Evolutionary conservation across 805 yeast genomes (phyloP).

Genomic region (Naumovozyma dairenensis): DNA sequence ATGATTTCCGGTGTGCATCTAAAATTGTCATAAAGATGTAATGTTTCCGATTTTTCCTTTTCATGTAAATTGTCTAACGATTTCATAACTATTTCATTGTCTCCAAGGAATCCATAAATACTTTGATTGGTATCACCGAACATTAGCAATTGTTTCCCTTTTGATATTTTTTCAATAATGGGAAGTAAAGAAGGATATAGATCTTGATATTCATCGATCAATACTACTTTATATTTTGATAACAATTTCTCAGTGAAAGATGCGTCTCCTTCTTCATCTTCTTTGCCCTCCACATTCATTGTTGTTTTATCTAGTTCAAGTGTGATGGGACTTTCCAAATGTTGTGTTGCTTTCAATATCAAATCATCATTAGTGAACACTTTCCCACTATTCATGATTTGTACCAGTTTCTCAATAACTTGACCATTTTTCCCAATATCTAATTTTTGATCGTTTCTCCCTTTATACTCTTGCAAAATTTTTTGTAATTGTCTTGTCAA

Average conservation of each 20-base stretch:
- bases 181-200: conserved; percentile 42
- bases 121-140: conserved; percentile 70
- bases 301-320: too few species aligned
- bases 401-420: conserved; percentile 16
- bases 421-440: conserved; percentile 1
- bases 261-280: neutral
- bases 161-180: conserved; percentile 33
- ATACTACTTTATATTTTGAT: conserved; percentile 31
- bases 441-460: neutral
- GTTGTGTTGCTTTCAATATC: conserved; percentile 15
- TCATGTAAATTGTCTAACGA: conserved; percentile 13
- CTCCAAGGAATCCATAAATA: conserved; percentile 57
- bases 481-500: conserved; percentile 12
- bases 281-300: neutral
- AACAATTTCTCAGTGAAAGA: conserved; percentile 9
- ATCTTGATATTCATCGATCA: conserved; percentile 73
- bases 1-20: conserved; percentile 53
- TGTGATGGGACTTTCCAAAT: conserved; percentile 4
- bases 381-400: conserved; percentile 29
- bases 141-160: conserved; percentile 44
- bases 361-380: conserved; percentile 27
- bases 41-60: conserved; percentile 15
- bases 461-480: conserved; percentile 13
- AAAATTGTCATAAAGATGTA: conserved; percentile 43
- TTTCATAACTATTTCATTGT: conserved; percentile 31